Evolutionary conservation across 306 rosid species (phyloP), one percentile per base, ranked within the genome.

Genomic region (Quercus berberidifolia): DNA sequence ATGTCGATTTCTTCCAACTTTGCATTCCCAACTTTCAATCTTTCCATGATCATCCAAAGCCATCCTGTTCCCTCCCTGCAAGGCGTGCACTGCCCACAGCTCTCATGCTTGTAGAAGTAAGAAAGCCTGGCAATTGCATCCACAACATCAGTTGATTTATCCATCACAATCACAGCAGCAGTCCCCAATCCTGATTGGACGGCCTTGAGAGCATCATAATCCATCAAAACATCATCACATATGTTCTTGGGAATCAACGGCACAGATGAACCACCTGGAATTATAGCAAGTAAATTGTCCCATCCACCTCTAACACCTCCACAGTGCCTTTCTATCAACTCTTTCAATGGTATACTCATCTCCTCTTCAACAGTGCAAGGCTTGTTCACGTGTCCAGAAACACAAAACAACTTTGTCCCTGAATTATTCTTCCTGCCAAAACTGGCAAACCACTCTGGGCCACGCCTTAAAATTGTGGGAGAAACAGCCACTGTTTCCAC

Each of bases 251-350:
- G 94, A 83, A 95, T 71, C 84, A 95, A 86, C 31, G 99, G 99
- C 87, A 95, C 97, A 67, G 99, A 95, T 60, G 99, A 95, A 69
- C 98, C 99, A 77, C 99, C 99, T 5, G 99, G 99, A 87, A 95
- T 95, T 43, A 95, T 75, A 2, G 97, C 99, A 82, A 95, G 98
- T 78, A 95, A 85, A 80, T 93, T 91, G 87, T 91, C 98, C 99
- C 99, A 95, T 74, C 99, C 99, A 76, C 99, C 99, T 89, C 98
- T 88, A 81, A 95, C 94, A 79, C 99, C 99, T 74, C 99, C 99
- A 81, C 99, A 95, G 87, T 95, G 99, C 87, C 98, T 95, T 87
- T 95, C 99, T 76, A 95, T 87, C 89, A 93, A 78, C 87, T 93
- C 99, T 86, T 91, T 95, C 86, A 95, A 79, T 23, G 99, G 89